Base-by-base conservation (phyloP, 1,284 basidiomycete genomes). In the Trichosporon sp. region DNA sequence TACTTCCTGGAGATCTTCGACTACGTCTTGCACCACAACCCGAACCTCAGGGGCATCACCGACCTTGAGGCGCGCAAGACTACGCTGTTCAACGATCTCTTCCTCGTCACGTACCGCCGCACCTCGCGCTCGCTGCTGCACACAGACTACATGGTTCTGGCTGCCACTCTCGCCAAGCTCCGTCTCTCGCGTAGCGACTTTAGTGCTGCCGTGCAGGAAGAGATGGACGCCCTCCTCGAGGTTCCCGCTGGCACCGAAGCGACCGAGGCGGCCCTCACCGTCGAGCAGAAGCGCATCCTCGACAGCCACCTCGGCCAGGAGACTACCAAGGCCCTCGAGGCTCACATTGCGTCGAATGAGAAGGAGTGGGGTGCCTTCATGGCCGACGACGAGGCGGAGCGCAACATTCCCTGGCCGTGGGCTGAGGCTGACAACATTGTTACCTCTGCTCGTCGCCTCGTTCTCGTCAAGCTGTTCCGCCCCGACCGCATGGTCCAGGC, bases 1-100 rank as follows among this genome's bases (percentile, higher is more conserved):
- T 98, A 97, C 87, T 99, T 99, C 90, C 88, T 98, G 71, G 95
- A 98, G 80, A 96, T 99, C 76, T 99, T 99, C 83, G 93, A 98
- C 84, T 93, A 91, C 75, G 89, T 98, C 68, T 87, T 99, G 8
- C 90, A 91, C 73, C 90, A 92, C 76, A 98, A 98, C 80, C 93
- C 95, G 8, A 91, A 94, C 80, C 87, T 98, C 71, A 88, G 88
- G 78, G 88, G 87, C 71, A 86, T 97, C 70, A 86, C 88, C 6
- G 94, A 98, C 74, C 84, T 93, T 68, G 85, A 86, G 71, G 85
- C 85, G 64, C 89, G 97, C 21, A 89, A 94, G 65, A 87, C 90
- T 31, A 92, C 96, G 66, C 85, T 99, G n/a, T 85, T 93, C 68
- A 89, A 91, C 69, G 95, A 98, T 76, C 87, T 99, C 13, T 99